Conservation (phyloP, 2,329 filamentous ascomycete species). For the Sarocladium strictum region DNA sequence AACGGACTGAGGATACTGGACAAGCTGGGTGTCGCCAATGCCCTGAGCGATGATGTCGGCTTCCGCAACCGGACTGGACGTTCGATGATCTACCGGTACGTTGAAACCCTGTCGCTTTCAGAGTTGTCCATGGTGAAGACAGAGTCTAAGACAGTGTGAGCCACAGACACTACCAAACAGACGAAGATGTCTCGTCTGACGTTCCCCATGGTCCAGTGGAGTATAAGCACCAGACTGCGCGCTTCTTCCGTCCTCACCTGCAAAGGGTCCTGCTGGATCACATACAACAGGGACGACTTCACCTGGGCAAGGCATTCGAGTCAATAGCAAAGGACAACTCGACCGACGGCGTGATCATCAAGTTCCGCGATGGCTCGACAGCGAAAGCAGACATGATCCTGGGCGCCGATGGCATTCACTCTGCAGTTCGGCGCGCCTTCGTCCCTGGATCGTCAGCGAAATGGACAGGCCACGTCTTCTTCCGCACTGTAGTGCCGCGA, state of each 20-base stretch:
- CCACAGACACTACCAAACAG: constrained; percentile 31
- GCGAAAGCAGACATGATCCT: constrained; percentile 40
- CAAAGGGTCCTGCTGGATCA: constrained; percentile 41
- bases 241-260: constrained; percentile 42
- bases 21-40: constrained; percentile 40
- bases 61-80: constrained; percentile 33
- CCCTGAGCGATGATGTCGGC: constrained; percentile 32
- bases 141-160: not conserved
- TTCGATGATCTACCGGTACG: constrained; percentile 34
- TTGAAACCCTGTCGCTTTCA: no score
- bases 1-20: constrained; percentile 48
- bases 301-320: constrained; percentile 34
- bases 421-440: constrained; percentile 37
- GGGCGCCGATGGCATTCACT: constrained; percentile 48
- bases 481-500: constrained; percentile 32
- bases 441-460: constrained; percentile 31
- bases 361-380: constrained; percentile 41
- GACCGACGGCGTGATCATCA: constrained; percentile 23
- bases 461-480: constrained; percentile 38
- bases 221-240: constrained; percentile 33
- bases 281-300: constrained; percentile 33
- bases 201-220: constrained; percentile 29
- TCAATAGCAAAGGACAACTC: constrained; percentile 25
- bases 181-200: constrained; percentile 38
- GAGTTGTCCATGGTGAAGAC: no score